Conservation (phyloP, 2,329 filamentous ascomycete species). For the Cytospora chrysosperma region DNA sequence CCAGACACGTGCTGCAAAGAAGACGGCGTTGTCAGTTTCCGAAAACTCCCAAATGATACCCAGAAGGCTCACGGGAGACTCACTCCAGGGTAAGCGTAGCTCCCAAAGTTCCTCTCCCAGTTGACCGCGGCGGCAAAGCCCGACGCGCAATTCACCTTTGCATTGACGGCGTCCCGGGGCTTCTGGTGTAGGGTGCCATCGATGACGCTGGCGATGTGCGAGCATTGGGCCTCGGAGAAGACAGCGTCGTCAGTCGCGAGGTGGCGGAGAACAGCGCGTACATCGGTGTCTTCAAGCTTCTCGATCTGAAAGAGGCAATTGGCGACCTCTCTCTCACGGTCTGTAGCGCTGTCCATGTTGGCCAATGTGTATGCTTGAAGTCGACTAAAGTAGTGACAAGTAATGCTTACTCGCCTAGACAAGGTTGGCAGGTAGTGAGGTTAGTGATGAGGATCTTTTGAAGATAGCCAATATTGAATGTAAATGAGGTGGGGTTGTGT, state of each 20-base stretch:
- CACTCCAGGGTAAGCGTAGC: not conserved
- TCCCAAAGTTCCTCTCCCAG: not conserved
- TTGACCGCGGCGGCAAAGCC: not conserved
- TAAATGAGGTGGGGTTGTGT: too few species aligned
- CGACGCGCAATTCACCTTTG: not conserved
- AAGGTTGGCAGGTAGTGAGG: not conserved
- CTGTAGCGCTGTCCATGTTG: not conserved
- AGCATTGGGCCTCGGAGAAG: conserved; percentile 1
- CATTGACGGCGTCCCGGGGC: not conserved
- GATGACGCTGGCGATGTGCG: not conserved
- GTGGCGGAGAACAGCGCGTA: not conserved
- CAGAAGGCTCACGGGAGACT: not conserved
- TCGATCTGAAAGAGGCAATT: conserved; percentile 1
- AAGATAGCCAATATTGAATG: too few species aligned
- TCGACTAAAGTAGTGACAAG: not conserved
- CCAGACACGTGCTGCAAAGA: not conserved
- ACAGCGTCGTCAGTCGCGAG: not conserved
- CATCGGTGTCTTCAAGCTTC: not conserved
- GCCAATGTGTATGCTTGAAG: not conserved
- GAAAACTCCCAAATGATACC: too few species aligned
- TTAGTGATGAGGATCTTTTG: too few species aligned
- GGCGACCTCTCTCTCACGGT: not conserved
- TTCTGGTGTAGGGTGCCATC: not conserved
- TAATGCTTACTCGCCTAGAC: not conserved
- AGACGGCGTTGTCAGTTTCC: not conserved